Evolutionary conservation across 2,329 filamentous ascomycete species (phyloP), one percentile per base, ranked within the genome.

Genomic region (Aspergillus floridensis): DNA sequence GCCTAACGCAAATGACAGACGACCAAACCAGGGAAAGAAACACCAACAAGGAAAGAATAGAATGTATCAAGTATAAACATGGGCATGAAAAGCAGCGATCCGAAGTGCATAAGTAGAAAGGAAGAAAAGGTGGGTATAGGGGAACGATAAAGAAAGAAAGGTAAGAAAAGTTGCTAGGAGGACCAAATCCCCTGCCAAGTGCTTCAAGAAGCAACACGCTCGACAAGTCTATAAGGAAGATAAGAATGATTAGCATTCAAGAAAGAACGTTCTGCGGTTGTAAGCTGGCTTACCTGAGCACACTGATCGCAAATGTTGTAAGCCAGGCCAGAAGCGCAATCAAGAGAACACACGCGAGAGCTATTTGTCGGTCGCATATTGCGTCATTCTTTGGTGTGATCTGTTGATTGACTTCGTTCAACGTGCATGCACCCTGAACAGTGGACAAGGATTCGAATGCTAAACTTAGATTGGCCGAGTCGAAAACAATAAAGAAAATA

Each of bases 401-500:
- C 5, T 63, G 56, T 53, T 73, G 66, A 51, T 77, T 75, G 66
- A 77, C 60, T 64, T 72, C 63, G 61, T 76, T 67, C 75, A 70
- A 82, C 76, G 71, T 84, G 82, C 73, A 91, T 38, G 79, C 77
- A 72, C 86, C 88, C 46, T 81, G 80, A 31, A 82, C 79, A 66
- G 88, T 84, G 5, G 82, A 88, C 56, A 97, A 80, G 8, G 91
- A 89, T 72, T 91, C 90, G 73, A 97, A 96, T 1, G 93, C 93
- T 64, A 99, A 80, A 46, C 91, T 90, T 26, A 96, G 84, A 77
- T 96, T 98, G 54, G 93, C 92, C 4, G 93, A 92, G 75, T 96
- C 93, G 79, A 99, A 96, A 47, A 98, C 93, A 70, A 99, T 96
- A 74, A 99, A 99, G 70, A 97, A 88, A 3, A 99, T 82, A 76